Evolutionary conservation across 1,284 basidiomycete genomes (phyloP), one percentile per base, ranked within the genome.

Genomic region (Ceratobasidium theobromae): DNA sequence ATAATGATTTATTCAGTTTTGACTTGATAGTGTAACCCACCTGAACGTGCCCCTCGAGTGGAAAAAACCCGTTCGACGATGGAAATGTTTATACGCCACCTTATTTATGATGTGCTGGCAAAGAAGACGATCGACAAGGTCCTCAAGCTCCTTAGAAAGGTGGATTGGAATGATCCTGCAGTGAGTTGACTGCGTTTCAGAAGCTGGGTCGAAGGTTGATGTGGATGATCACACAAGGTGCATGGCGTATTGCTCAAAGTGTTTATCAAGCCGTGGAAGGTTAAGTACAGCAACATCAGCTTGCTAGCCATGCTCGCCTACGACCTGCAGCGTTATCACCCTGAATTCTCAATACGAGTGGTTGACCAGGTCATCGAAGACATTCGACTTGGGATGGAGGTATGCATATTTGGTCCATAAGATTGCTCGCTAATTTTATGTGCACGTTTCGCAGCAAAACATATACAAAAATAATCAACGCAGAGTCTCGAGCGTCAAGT

Each of bases 261-360:
- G 27, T 98, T 99, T 77, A 94, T 91, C 3, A 96, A 96, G 72
- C 89, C 95, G 1, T 98, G 96, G 95, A 96, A 97, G 74, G 84
- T 98, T 77, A 96, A 94, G 73, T 98, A 89, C 74, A 83, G 88
- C 68, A 95, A 92, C 74, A 86, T 99, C 70, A 86, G 89, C 66
- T 81, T 98, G n/a, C 81, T 98, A 38, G 95, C 97, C 1, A 95
- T 96, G 81, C 79, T 99, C 65, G 87, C 95, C 1, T 94, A 94
- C 73, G 96, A 98, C 74, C 80, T 99, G 53, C 92, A 95, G 74
- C 83, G 93, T 18, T 97, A 95, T 75, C 94, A 95, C 72, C 87
- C 93, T 8, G 87, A 89, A 4, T 99, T 99, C 75, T 82, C 87
- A 2, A 84, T 97, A 65, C 83, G 86, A 1, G 87, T 99, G 21